Base-by-base conservation (phyloP, 345 rosid genomes). In the Aquilaria malaccensis region DNA sequence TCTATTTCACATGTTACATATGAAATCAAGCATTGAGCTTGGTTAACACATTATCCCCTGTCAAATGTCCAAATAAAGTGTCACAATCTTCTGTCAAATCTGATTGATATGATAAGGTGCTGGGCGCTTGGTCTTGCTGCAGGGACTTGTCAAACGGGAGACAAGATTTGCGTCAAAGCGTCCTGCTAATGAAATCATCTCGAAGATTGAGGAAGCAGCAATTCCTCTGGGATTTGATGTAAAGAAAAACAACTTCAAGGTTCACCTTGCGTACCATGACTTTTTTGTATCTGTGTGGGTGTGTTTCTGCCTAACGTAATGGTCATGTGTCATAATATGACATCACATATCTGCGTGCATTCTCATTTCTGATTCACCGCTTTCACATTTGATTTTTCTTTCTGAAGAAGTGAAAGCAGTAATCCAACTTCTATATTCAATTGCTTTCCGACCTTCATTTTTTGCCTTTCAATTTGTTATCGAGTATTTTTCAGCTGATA, bases 71-170 rank as follows among this genome's bases (percentile, higher is more conserved):
- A 46, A 48, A 57, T 46, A 9, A 55, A 50, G 22, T 46, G 54
- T 11, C 31, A 13, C 41, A 9, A 14, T 13, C 47, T 43, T 52
- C 45, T 13, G 13, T n/a, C 11, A 37, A 64, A 48, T 61, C 15
- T 50, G 43, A 29, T 56, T 54, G 51, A 51, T 45, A 58, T 33
- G 32, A 41, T 66, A 59, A 54, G 45, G 48, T 43, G 50, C 58
- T 71, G 59, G 55, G 30, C 43, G 15, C 64, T 65, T 72, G 53
- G 11, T 60, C 69, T 64, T 56, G 58, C 49, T 60, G 52, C 77
- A 91, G 99, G 99, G 97, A 50, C 86, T 88, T 68, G 93, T 88
- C 62, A 86, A 91, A 74, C 83, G 95, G 46, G 93, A 94, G 75
- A 88, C 99, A 13, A 83, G 93, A 69, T 95, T 95, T 76, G 80